Percentiles rank a stretch among this genome's conserved stretches.
phyloP scores from a whole-genome alignment of 2,329 filamentous ascomycete genomes.

The Fusarium sp. region DNA sequence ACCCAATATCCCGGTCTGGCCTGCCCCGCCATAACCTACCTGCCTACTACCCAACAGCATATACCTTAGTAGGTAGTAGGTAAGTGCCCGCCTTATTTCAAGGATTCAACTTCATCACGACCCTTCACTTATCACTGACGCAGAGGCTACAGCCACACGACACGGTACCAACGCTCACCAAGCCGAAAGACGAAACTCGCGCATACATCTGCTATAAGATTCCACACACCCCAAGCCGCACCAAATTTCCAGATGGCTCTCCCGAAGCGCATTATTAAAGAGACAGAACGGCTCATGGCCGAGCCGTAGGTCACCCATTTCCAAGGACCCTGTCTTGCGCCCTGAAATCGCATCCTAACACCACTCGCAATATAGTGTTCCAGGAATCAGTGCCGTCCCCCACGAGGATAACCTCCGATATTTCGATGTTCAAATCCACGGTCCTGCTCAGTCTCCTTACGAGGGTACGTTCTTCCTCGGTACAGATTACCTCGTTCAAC shows the following conservation, averaged over 20 bases:
- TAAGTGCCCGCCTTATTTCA: constrained; percentile 33
- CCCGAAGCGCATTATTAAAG: constrained; percentile 97
- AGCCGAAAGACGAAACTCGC: neutral
- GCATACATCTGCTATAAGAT: neutral
- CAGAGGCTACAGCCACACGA: neutral
- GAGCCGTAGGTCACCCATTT: constrained; percentile 77
- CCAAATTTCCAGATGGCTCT: constrained; percentile 69
- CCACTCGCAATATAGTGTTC: constrained; percentile 70
- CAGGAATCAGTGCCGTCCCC: constrained; percentile 93
- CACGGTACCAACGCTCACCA: neutral
- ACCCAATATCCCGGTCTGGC: neutral
- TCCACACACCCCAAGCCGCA: neutral
- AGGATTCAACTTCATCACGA: constrained; percentile 27
- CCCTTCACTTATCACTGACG: constrained; percentile 15
- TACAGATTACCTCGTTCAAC: neutral
- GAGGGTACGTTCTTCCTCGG: constrained; percentile 71
- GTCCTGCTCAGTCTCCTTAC: constrained; percentile 91
- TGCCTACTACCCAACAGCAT: neutral
- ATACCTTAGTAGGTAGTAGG: neutral
- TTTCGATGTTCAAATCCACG: constrained; percentile 97
- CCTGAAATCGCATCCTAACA: constrained; percentile 36
- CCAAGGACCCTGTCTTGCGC: constrained; percentile 7
- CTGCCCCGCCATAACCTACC: constrained; percentile 23
- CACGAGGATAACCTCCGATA: constrained; percentile 98
- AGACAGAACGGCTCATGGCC: constrained; percentile 95